Conservation (phyloP, 192 early-diverging fungal genomes). For the Coemansia sp. region DNA sequence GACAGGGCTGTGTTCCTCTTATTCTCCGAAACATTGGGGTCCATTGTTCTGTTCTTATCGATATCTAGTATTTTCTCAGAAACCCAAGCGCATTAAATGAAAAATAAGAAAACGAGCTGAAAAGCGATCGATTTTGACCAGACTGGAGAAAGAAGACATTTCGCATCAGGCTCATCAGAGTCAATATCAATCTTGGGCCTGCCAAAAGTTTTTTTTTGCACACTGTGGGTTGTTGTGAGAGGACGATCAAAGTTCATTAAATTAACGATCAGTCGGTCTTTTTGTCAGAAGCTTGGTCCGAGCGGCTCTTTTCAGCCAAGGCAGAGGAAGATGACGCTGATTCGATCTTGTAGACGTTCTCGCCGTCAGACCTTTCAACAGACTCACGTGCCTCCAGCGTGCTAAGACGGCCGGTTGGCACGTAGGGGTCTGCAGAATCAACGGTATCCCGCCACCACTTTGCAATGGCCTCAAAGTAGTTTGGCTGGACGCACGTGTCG, state of each 20-base stretch:
- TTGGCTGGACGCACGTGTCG: constrained; percentile 82
- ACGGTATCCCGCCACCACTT: constrained; percentile 44
- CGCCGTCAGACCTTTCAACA: constrained; percentile 48
- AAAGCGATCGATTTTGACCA: too few species aligned
- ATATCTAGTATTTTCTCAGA: neutral
- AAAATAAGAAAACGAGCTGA: too few species aligned
- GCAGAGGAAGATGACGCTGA: constrained; percentile 14
- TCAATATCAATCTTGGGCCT: too few species aligned
- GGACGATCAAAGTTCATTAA: neutral
- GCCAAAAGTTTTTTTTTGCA: too few species aligned
- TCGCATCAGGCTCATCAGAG: too few species aligned
- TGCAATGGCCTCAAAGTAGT: constrained; percentile 78
- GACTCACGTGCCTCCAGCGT: constrained; percentile 39
- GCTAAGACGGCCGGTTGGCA: constrained; percentile 46
- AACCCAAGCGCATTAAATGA: neutral
- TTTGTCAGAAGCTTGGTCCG: constrained; percentile 9
- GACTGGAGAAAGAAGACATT: too few species aligned
- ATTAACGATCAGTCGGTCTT: constrained; percentile 4
- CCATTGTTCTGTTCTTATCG: neutral
- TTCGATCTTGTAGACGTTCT: constrained; percentile 38
- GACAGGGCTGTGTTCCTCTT: neutral
- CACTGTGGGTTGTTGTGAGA: too few species aligned
- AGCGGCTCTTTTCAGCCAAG: constrained; percentile 24
- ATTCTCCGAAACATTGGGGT: neutral
- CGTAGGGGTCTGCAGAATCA: constrained; percentile 40